Evolutionary conservation across 495 filamentous ascomycete genomes (phyloP).

Genomic region (Letharia columbiana): DNA sequence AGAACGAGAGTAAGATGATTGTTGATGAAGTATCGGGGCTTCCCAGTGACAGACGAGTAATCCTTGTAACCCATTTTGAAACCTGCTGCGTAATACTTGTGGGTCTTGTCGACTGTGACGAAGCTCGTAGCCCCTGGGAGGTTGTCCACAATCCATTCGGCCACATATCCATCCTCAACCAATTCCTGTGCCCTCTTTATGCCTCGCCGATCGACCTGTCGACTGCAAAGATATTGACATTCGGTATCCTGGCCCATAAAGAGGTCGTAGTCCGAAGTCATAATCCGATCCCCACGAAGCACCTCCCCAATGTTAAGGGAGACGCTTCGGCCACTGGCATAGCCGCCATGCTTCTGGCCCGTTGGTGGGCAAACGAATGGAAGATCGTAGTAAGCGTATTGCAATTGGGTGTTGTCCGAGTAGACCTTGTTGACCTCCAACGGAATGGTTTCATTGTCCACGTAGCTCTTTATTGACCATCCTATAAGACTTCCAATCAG

Average conservation of each 20-base stretch:
- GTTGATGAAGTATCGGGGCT: conserved; percentile 70
- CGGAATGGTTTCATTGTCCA: conserved; percentile 69
- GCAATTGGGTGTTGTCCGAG: conserved; percentile 83
- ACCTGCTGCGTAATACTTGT: conserved; percentile 90
- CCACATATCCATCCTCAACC: conserved; percentile 76
- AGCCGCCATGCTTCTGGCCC: conserved; percentile 56
- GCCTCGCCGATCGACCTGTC: conserved; percentile 53
- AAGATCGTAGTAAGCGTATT: conserved; percentile 90
- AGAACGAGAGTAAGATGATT: conserved; percentile 89
- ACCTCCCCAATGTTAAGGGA: conserved; percentile 91
- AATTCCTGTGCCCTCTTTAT: conserved; percentile 65
- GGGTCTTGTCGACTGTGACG: conserved; percentile 77
- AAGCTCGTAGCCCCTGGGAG: conserved; percentile 89
- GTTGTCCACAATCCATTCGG: conserved; percentile 96
- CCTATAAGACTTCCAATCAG: conserved; percentile 38
- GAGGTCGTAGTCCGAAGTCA: conserved; percentile 80
- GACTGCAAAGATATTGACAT: conserved; percentile 68
- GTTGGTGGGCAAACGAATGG: conserved; percentile 85
- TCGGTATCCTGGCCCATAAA: conserved; percentile 70
- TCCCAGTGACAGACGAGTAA: conserved; percentile 48
- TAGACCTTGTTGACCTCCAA: conserved; percentile 94
- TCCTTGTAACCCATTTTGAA: conserved; percentile 87
- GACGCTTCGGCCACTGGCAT: conserved; percentile 72
- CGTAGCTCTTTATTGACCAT: conserved; percentile 73
- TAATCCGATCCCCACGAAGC: conserved; percentile 82